Evolutionary conservation across 306 rosid species (phyloP), one percentile per base, ranked within the genome.

Genomic region (Vigna radiata): DNA sequence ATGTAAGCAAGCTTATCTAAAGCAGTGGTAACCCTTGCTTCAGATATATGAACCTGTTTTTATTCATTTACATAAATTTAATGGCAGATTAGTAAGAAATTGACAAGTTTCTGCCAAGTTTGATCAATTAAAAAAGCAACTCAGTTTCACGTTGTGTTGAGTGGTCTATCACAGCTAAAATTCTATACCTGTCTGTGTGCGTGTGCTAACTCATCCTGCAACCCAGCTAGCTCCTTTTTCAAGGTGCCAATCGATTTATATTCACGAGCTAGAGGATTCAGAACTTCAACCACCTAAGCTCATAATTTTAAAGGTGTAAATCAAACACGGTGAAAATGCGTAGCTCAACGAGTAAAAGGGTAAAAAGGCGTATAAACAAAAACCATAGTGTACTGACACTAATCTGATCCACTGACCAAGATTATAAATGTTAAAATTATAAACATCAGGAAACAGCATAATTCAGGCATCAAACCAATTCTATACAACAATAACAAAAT

Each of bases 261-360:
- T 15, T 96, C 98, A 3, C 99, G 96, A 39, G 98, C 99, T 41
- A 96, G 87, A 54, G 99, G 99, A 87, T 96, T 96, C 19, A 96
- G 89, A 63, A 86, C 89, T 53, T 86, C 89, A 0, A 84, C 89
- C 68, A 83, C 87, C 87, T 83, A 83, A 75, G 70, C 66, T 19
- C 36, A 83, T n/a, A 52, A 10, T 61, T 75, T 7, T 61, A 6
- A 36, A 55, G 74, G 53, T 23, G 29, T 68, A 27, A 41, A 60
- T 67, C 25, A 73, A 47, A 58, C 1, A 5, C 13, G 25, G 50
- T 25, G 23, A 19, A 44, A 7, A 59, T 43, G 54, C 53, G 15
- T 56, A 49, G 29, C 61, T 37, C 37, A 58, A 43, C n/a, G 71
- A 41, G 31, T 23, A 50, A 66, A 76, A 27, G 16, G 3, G 56